Conservation (phyloP, 2,329 filamentous ascomycete genomes). For the Fusarium coicis region DNA sequence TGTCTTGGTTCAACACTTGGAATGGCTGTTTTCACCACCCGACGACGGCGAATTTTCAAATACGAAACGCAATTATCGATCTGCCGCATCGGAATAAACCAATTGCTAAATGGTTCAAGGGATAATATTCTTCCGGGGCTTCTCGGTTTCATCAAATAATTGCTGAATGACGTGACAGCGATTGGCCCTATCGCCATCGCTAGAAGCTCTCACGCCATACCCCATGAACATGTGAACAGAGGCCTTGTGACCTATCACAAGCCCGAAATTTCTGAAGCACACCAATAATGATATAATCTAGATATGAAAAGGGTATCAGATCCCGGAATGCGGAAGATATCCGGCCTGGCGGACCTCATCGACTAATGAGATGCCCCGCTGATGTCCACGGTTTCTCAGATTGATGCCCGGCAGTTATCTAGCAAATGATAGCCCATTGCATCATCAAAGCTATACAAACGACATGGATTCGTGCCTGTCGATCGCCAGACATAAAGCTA, state of each 20-base stretch:
- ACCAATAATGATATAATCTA: neutral
- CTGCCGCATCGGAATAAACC: neutral
- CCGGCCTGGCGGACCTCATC: neutral
- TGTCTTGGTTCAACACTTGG: accelerated
- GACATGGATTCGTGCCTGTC: neutral
- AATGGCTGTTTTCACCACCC: neutral
- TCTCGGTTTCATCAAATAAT: neutral
- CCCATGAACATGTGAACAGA: neutral
- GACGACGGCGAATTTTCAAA: neutral
- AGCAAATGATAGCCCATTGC: neutral
- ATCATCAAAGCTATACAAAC: conserved; percentile 10
- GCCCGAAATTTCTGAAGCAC: accelerated
- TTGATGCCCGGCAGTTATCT: neutral
- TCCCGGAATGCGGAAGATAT: neutral
- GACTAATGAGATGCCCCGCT: neutral
- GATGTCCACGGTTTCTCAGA: neutral
- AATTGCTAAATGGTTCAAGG: accelerated
- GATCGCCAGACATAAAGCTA: neutral
- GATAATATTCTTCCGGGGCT: neutral
- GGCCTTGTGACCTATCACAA: neutral
- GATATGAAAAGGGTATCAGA: neutral
- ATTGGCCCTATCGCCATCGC: neutral
- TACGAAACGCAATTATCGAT: neutral
- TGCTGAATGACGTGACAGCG: neutral
- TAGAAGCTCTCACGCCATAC: conserved; percentile 1